Conservation (phyloP, 1,284 basidiomycete genomes). For the Schizophyllum commune region DNA sequence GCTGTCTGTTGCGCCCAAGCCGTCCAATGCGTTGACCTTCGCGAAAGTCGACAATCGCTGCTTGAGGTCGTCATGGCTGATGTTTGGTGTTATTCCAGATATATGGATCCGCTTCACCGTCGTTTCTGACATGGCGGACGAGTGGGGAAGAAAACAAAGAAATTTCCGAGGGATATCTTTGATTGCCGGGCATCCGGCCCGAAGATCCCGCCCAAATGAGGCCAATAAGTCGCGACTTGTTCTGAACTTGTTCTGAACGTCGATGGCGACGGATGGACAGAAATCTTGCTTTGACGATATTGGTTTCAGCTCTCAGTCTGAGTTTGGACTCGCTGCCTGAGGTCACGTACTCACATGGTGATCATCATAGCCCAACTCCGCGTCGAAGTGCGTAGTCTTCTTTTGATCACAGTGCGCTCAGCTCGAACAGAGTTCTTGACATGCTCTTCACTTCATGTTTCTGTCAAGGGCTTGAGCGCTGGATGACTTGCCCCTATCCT, state of each 20-base stretch:
- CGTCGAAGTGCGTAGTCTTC: no score
- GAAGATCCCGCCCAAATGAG: background rate
- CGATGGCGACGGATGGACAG: background rate
- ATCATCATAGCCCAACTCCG: no score
- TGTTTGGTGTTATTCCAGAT: constrained; percentile 63
- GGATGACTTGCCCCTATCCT: no score
- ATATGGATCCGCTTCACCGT: constrained; percentile 62
- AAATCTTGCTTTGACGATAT: background rate
- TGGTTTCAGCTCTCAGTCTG: background rate
- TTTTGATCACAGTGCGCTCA: no score
- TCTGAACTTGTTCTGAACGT: background rate
- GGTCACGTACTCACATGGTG: no score
- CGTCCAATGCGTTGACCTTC: constrained; percentile 57
- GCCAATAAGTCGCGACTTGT: no score
- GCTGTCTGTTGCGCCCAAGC: constrained; percentile 55
- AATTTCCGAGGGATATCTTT: background rate
- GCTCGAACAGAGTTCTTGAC: no score
- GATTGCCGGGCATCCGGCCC: background rate
- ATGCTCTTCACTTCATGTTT: no score
- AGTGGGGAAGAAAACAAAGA: background rate
- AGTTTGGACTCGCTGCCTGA: no score
- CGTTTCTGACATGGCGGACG: constrained; percentile 21
- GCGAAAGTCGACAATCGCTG: constrained; percentile 59
- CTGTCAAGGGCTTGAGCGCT: no score
- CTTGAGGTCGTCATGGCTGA: constrained; percentile 50